phyloP scores from a whole-genome alignment of 257 asterid genomes.

The Euphrasia confusa region DNA sequence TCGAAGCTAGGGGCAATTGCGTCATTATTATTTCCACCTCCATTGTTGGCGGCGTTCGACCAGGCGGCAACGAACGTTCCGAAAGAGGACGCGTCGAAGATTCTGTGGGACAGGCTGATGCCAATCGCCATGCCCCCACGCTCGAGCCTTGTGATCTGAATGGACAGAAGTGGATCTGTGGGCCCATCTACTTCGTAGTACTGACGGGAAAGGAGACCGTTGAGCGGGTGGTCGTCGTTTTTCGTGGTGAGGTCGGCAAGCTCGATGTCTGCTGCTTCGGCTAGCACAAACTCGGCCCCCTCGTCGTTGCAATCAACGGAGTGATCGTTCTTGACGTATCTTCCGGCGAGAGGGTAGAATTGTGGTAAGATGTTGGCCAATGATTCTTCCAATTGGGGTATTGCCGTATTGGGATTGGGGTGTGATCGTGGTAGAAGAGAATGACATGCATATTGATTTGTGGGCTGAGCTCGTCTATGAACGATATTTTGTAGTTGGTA shows the following conservation, averaged over 20 bases:
- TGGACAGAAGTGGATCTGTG: background rate
- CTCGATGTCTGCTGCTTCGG: background rate
- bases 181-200: too few species aligned
- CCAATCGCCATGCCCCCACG: background rate
- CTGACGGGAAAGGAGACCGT: conserved; percentile 5
- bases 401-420: background rate
- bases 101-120: conserved; percentile 12
- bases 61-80: conserved; percentile 29
- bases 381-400: background rate
- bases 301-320: conserved; percentile 3
- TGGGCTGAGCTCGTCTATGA: conserved; percentile 2
- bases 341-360: background rate
- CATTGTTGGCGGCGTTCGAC: too few species aligned
- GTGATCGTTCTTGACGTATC: background rate
- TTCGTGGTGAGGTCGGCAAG: too few species aligned
- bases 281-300: conserved; percentile 3
- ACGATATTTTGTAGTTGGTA: background rate
- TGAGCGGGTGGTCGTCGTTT: background rate
- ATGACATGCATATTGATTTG: background rate
- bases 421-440: conserved; percentile 6
- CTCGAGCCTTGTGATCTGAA: background rate
- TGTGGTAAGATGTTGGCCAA: background rate
- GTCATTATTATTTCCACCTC: background rate
- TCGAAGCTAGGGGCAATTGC: background rate
- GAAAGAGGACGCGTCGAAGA: conserved; percentile 8